Conservation (phyloP, 768 basidiomycete species). For the Termitomyces sp. region DNA sequence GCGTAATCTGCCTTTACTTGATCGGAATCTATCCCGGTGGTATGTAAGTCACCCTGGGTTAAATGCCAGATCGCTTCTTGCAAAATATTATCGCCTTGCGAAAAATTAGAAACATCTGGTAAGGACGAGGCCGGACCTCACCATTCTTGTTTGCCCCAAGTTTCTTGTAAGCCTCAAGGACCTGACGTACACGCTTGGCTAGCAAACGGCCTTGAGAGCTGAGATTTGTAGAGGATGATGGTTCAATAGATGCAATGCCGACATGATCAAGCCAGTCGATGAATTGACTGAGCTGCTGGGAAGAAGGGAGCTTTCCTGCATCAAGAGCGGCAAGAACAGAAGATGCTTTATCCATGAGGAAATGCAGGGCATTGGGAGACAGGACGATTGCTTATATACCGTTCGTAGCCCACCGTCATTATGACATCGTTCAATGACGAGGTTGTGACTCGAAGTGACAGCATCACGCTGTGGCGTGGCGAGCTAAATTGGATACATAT, state of each 20-base stretch:
- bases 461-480: not conserved
- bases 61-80: conserved; percentile 67
- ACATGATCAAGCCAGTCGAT: conserved; percentile 52
- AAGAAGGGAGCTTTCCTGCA: conserved; percentile 65
- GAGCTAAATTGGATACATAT: too few species aligned
- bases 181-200: conserved; percentile 39
- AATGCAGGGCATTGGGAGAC: not conserved
- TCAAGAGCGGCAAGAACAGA: conserved; percentile 62
- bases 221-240: conserved; percentile 33
- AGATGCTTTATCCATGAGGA: conserved; percentile 54
- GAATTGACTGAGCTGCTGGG: conserved; percentile 46
- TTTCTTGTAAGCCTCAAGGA: conserved; percentile 54
- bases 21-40: conserved; percentile 27
- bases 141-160: conserved; percentile 55
- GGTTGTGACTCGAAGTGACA: not conserved
- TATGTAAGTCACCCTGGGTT: conserved; percentile 42
- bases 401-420: conserved; percentile 1
- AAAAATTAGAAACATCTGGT: not conserved
- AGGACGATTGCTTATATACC: not conserved
- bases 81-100: conserved; percentile 53
- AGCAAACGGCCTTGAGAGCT: conserved; percentile 51
- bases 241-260: conserved; percentile 40
- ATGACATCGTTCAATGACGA: conserved; percentile 8
- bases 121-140: conserved; percentile 13
- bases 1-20: conserved; percentile 45